Evolutionary conservation across 108 stramenopile genomes (phyloP), one percentile per base, ranked within the genome.

Genomic region (Conticribra guillardii): DNA sequence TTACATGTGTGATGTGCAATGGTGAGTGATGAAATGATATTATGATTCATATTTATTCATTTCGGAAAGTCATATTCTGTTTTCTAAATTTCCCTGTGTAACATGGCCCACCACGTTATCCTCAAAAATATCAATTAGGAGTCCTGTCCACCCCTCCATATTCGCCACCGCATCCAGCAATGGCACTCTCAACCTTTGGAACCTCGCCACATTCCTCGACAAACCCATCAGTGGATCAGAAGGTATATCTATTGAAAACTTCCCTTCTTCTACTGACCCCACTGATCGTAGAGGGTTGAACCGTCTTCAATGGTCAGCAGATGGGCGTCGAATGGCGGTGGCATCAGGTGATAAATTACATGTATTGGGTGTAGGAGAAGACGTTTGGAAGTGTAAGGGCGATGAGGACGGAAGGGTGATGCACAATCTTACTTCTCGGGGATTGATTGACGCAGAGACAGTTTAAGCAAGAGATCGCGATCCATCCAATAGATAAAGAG

Each of bases 1-100:
- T 74, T 93, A 93, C 80, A 91, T 96, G 90, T 85, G 89, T 54
- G 96, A 92, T 69, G 91, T 84, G 9, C 89, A 92, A 83, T 96
- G 96, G 92, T 84, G 69, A 67, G 77, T 82, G 11, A 0, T 24
- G 18, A 23, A 1, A n/a, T 61, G 19, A 8, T 22, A 44, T 60
- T 54, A n/a, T 57, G 30, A 24, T 70, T 60, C 34, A 29, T 19
- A 16, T 50, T 2, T 4, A 14, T 24, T 62, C 55, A 3, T 1
- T 2, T n/a, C n/a, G n/a, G n/a, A n/a, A n/a, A n/a, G n/a, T n/a
- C n/a, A n/a, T n/a, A n/a, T n/a, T n/a, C n/a, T n/a, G n/a, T n/a
- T n/a, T n/a, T n/a, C n/a, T n/a, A n/a, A n/a, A n/a, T n/a, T n/a
- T n/a, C n/a, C n/a, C n/a, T n/a, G n/a, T n/a, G n/a, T n/a, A n/a